phyloP scores from a whole-genome alignment of 148 eudicot species.

The Vaccinium vitisidaea region DNA sequence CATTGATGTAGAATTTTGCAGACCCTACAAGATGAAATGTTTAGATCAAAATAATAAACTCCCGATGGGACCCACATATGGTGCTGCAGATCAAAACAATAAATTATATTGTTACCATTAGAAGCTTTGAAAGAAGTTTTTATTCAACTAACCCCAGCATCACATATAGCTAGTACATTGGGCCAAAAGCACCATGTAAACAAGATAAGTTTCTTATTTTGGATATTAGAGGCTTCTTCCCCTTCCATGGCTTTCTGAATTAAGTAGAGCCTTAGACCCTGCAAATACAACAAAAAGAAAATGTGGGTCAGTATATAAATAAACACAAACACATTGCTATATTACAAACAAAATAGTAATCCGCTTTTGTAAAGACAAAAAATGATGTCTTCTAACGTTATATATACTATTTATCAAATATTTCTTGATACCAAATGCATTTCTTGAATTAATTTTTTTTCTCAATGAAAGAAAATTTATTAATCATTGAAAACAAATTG shows the following conservation, averaged over 20 bases:
- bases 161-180: neutral
- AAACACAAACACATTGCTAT: neutral
- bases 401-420: no score
- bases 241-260: neutral
- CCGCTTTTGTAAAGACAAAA: neutral
- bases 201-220: neutral
- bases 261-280: neutral
- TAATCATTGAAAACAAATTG: no score
- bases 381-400: no score
- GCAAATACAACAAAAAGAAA: neutral
- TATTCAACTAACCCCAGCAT: neutral
- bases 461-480: no score
- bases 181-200: no score
- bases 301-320: neutral
- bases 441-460: no score
- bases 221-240: neutral
- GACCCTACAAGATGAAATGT: no score
- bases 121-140: neutral
- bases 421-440: no score
- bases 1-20: no score
- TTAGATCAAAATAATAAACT: no score
- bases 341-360: neutral
- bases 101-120: neutral
- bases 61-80: no score
- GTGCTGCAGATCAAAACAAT: no score